Evolutionary conservation across 2,329 filamentous ascomycete species (phyloP).

Genomic region (Alternaria brassicicola): DNA sequence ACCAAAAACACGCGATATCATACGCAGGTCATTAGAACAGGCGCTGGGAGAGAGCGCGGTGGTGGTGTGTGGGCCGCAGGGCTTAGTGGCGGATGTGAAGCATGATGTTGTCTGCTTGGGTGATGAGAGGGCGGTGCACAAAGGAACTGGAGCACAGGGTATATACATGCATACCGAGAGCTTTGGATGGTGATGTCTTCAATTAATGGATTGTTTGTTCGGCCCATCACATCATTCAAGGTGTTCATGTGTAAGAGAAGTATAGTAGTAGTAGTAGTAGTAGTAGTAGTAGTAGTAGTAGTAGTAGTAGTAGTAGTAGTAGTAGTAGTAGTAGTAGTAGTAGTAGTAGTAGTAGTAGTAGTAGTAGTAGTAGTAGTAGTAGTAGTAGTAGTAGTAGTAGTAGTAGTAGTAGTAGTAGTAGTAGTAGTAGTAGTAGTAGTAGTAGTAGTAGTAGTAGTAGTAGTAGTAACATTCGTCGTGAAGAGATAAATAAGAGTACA

Average conservation of each 20-base stretch:
- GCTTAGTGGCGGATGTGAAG: slow-evolving; percentile 62
- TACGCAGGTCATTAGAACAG: slow-evolving; percentile 62
- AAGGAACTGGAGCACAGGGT: slow-evolving; percentile 69
- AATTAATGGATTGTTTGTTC: background rate
- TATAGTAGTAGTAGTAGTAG: slow-evolving; percentile 14
- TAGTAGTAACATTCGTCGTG: slow-evolving; percentile 16
- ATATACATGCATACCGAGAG: slow-evolving; percentile 66
- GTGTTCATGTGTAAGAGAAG: background rate
- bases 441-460: slow-evolving; percentile 10
- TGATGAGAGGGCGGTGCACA: slow-evolving; percentile 70
- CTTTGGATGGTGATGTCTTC: slow-evolving; percentile 46
- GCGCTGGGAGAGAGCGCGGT: slow-evolving; percentile 68
- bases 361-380: slow-evolving; percentile 12
- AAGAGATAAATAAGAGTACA: slow-evolving; percentile 13
- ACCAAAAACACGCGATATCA: slow-evolving; percentile 58
- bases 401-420: slow-evolving; percentile 11
- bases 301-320: slow-evolving; percentile 12
- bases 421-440: slow-evolving; percentile 12
- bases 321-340: slow-evolving; percentile 10
- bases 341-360: slow-evolving; percentile 11
- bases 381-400: slow-evolving; percentile 10
- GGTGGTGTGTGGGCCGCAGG: slow-evolving; percentile 65
- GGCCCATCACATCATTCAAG: background rate
- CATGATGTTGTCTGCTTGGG: slow-evolving; percentile 62
- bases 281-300: slow-evolving; percentile 11